These are phyloP conservation scores for Chlorella sp. DNA, from an alignment of 139 green algal genomes.

Conservation along the genomic window DNA sequence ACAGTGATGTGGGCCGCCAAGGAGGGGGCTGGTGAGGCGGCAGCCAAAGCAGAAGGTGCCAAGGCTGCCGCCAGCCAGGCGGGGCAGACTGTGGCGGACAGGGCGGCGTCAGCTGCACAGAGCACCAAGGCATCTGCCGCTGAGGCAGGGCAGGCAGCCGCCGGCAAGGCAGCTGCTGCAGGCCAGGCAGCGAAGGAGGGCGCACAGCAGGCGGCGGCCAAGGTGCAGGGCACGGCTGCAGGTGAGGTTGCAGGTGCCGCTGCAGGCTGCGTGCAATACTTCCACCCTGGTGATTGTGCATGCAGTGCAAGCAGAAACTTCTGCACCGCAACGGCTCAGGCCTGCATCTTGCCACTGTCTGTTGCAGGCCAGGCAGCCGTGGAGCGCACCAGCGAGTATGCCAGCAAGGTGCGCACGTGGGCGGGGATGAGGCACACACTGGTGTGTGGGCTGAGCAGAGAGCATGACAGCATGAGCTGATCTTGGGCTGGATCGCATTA, in stretches of 20 bases:
- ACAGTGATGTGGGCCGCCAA: neutral
- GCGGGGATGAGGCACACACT: too few relatives aligned
- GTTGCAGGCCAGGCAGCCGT: neutral
- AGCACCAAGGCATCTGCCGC: neutral
- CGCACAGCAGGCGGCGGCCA: neutral
- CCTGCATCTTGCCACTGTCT: too few relatives aligned
- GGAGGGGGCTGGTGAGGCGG: neutral
- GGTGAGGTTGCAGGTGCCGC: neutral
- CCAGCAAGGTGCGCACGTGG: neutral
- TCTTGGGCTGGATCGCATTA: too few relatives aligned
- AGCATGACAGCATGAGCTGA: too few relatives aligned
- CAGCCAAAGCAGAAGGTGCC: neutral
- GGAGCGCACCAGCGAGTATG: neutral
- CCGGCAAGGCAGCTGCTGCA: neutral
- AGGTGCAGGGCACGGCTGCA: neutral
- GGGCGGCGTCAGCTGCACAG: neutral
- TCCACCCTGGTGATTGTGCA: too few relatives aligned
- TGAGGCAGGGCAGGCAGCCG: neutral
- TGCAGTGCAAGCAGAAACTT: too few relatives aligned
- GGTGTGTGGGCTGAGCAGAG: too few relatives aligned
- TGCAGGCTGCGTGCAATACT: too few relatives aligned
- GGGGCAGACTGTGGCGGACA: neutral
- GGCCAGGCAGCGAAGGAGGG: neutral
- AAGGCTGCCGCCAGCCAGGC: neutral
- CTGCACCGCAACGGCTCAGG: too few relatives aligned